Conservation (phyloP, 768 basidiomycete species). For the Calocybe cyanea region DNA sequence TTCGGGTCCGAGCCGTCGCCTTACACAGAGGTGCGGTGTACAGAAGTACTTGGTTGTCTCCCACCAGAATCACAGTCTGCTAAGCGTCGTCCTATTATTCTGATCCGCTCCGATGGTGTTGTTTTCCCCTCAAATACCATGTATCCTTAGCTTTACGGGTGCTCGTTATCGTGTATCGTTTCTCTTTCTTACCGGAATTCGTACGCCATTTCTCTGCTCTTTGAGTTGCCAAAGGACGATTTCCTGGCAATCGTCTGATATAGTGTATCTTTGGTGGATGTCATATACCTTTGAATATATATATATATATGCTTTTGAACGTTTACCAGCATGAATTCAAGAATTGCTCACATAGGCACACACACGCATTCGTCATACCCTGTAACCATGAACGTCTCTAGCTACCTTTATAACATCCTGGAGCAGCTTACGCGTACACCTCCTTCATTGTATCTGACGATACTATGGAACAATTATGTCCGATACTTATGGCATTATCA, state of each 20-base stretch:
- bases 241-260: conserved; percentile 12
- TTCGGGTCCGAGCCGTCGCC: conserved; percentile 85
- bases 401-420: conserved; percentile 26
- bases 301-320: conserved; percentile 1
- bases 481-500: conserved; percentile 62
- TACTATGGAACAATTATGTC: conserved; percentile 59
- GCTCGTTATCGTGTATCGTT: conserved; percentile 16
- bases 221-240: conserved; percentile 16
- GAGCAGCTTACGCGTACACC: conserved; percentile 25
- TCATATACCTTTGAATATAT: conserved; percentile 6
- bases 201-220: conserved; percentile 19
- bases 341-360: no score
- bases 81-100: conserved; percentile 76
- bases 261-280: conserved; percentile 13
- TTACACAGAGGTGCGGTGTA: conserved; percentile 85
- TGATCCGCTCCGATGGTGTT: conserved; percentile 81
- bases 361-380: no score
- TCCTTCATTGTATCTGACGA: conserved; percentile 34
- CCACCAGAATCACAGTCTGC: conserved; percentile 65
- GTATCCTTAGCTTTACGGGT: conserved; percentile 58
- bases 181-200: conserved; percentile 23
- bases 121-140: conserved; percentile 80
- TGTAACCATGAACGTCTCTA: conserved; percentile 29
- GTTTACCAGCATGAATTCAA: no score
- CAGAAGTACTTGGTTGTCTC: conserved; percentile 78